Conservation (phyloP, 257 asterid genomes). For the Ajuga chamaepitys region DNA sequence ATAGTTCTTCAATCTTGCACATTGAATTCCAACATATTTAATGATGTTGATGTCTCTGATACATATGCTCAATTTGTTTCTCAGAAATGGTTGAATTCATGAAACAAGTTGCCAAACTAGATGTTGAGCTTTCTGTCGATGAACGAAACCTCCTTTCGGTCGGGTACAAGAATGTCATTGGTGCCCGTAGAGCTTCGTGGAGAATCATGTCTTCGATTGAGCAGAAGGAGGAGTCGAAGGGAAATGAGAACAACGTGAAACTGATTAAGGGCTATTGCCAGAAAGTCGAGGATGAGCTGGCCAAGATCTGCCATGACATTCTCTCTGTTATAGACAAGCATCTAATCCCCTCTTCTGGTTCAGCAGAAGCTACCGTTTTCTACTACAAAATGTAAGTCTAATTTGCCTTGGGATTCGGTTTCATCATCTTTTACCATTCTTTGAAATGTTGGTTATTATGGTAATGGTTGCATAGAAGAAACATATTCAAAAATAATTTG, state of each 20-base stretch:
- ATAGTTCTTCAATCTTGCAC: too few relatives aligned
- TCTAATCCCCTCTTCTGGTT: slow-evolving; percentile 69
- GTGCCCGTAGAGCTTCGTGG: slow-evolving; percentile 96
- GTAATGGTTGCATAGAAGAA: background rate
- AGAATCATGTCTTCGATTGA: slow-evolving; percentile 91
- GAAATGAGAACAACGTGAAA: slow-evolving; percentile 64
- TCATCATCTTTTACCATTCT: background rate
- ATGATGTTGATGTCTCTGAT: background rate
- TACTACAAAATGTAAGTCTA: slow-evolving; percentile 77
- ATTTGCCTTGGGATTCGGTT: background rate
- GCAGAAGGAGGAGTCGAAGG: slow-evolving; percentile 86
- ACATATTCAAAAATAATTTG: background rate
- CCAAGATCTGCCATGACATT: slow-evolving; percentile 78
- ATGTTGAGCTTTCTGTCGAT: slow-evolving; percentile 78
- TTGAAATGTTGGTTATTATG: background rate
- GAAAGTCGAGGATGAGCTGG: slow-evolving; percentile 82
- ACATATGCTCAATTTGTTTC: background rate
- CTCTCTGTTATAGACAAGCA: slow-evolving; percentile 68
- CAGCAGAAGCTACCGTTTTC: slow-evolving; percentile 91
- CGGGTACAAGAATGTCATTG: slow-evolving; percentile 95
- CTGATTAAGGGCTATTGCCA: slow-evolving; percentile 66
- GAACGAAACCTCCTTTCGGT: slow-evolving; percentile 94
- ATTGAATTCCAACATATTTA: too few relatives aligned
- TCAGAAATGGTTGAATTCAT: slow-evolving; percentile 93
- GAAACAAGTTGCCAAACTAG: slow-evolving; percentile 74